These are phyloP conservation scores for Aspergillus sp. DNA, from an alignment of 2,329 filamentous ascomycete genomes.

Conservation along the genomic window DNA sequence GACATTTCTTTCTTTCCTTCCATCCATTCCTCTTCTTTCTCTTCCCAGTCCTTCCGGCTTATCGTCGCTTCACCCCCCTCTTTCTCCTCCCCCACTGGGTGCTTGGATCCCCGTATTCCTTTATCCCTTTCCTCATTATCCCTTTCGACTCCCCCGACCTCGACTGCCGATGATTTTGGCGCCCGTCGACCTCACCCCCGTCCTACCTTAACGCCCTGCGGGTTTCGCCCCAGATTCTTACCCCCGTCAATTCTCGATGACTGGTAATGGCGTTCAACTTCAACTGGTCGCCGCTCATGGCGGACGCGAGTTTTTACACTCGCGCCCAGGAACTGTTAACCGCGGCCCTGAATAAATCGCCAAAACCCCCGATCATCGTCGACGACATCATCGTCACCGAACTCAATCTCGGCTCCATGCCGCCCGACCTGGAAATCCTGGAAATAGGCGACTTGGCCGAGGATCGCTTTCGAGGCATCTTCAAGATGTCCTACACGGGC, in stretches of 20 bases:
- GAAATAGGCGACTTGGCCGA: conserved; percentile 97
- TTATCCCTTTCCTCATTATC: conserved; percentile 1
- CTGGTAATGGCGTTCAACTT: conserved; percentile 96
- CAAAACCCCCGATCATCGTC: conserved; percentile 97
- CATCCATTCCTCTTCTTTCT: conserved; percentile 13
- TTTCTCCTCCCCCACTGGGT: conserved; percentile 17
- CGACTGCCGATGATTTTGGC: neutral
- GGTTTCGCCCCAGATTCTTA: conserved; percentile 5
- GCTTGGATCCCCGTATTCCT: conserved; percentile 5
- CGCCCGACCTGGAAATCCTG: conserved; percentile 91
- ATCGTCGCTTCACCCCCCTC: conserved; percentile 22
- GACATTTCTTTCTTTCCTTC: conserved; percentile 13
- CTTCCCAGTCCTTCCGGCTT: conserved; percentile 15
- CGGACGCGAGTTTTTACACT: conserved; percentile 86
- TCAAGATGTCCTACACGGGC: conserved; percentile 98
- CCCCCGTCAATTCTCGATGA: conserved; percentile 27
- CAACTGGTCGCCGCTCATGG: conserved; percentile 99
- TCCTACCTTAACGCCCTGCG: neutral
- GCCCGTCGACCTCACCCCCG: neutral
- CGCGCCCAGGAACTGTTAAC: conserved; percentile 93
- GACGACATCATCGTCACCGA: conserved; percentile 99
- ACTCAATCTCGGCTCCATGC: conserved; percentile 91
- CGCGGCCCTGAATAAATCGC: conserved; percentile 92
- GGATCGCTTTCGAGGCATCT: conserved; percentile 95
- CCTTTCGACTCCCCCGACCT: neutral